Evolutionary conservation across 2,329 filamentous ascomycete genomes (phyloP).

Genomic region (Cytospora chrysosperma): DNA sequence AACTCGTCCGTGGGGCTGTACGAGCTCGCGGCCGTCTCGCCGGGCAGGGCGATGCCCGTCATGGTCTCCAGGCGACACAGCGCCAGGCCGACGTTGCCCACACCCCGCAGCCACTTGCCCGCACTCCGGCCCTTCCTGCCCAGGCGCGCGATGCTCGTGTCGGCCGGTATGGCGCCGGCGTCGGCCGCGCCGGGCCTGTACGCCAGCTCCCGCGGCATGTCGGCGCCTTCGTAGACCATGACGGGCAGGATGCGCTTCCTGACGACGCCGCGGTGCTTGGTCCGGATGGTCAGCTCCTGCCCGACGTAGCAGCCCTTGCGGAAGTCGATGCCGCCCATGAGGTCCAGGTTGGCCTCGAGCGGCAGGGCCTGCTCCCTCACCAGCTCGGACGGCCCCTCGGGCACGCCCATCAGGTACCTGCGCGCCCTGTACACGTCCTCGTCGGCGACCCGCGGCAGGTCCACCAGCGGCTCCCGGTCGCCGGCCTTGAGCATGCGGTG

Average conservation of each 20-base stretch:
- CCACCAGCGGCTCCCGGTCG: constrained; percentile 36
- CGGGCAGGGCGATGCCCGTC: constrained; percentile 75
- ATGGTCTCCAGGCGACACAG: constrained; percentile 87
- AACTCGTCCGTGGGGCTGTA: constrained; percentile 64
- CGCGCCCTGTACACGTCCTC: constrained; percentile 69
- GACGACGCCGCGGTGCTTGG: constrained; percentile 90
- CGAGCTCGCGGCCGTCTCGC: constrained; percentile 62
- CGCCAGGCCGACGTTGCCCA: constrained; percentile 84
- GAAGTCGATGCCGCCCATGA: constrained; percentile 84
- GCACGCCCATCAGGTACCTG: constrained; percentile 75
- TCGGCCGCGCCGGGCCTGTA: constrained; percentile 38
- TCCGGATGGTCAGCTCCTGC: constrained; percentile 94
- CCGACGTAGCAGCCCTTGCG: constrained; percentile 96
- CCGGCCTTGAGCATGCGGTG: constrained; percentile 34
- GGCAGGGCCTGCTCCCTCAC: constrained; percentile 70
- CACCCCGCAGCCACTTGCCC: constrained; percentile 75
- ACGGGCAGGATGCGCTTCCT: constrained; percentile 86
- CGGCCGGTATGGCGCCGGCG: constrained; percentile 39
- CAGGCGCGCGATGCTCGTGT: constrained; percentile 50
- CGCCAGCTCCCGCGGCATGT: constrained; percentile 39
- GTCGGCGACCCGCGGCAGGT: constrained; percentile 38
- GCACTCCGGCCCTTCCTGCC: constrained; percentile 65
- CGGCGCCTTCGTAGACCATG: constrained; percentile 58
- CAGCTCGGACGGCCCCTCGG: constrained; percentile 84
- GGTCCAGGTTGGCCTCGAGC: constrained; percentile 85